Evolutionary conservation across 768 basidiomycete species (phyloP).

Genomic region (Russula virescens): DNA sequence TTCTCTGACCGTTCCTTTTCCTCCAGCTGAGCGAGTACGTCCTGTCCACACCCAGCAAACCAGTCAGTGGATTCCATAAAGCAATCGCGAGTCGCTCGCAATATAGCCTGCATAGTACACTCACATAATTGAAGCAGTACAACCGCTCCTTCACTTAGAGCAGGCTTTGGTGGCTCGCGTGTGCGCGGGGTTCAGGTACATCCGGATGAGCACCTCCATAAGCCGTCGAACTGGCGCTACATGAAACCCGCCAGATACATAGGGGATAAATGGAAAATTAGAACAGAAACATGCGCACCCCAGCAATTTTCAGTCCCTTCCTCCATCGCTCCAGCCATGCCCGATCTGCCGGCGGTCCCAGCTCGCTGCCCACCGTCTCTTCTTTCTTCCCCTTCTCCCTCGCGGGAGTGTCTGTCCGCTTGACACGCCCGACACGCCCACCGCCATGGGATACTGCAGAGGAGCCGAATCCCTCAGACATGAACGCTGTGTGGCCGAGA

Average conservation of each 20-base stretch:
- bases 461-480: slow-evolving; percentile 61
- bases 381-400: slow-evolving; percentile 35
- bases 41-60: slow-evolving; percentile 40
- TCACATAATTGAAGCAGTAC: slow-evolving; percentile 90
- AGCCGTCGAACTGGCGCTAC: slow-evolving; percentile 93
- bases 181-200: slow-evolving; percentile 61
- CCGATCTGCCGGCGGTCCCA: slow-evolving; percentile 74
- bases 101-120: slow-evolving; percentile 30
- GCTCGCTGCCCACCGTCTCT: slow-evolving; percentile 44
- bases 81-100: not conserved
- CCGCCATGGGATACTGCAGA: slow-evolving; percentile 30
- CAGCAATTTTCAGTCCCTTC: slow-evolving; percentile 81
- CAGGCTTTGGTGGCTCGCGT: slow-evolving; percentile 49
- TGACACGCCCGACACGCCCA: slow-evolving; percentile 38
- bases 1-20: slow-evolving; percentile 83
- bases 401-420: slow-evolving; percentile 27
- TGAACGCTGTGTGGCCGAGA: slow-evolving; percentile 55
- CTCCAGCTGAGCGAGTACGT: slow-evolving; percentile 82
- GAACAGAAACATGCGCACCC: slow-evolving; percentile 44
- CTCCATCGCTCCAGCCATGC: slow-evolving; percentile 77
- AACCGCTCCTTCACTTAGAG: slow-evolving; percentile 93
- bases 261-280: not conserved
- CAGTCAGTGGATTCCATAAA: not conserved
- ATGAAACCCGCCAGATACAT: not conserved
- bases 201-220: slow-evolving; percentile 82